Evolutionary conservation across 805 yeast genomes (phyloP).

Genomic region (Kodamaea leandrae): DNA sequence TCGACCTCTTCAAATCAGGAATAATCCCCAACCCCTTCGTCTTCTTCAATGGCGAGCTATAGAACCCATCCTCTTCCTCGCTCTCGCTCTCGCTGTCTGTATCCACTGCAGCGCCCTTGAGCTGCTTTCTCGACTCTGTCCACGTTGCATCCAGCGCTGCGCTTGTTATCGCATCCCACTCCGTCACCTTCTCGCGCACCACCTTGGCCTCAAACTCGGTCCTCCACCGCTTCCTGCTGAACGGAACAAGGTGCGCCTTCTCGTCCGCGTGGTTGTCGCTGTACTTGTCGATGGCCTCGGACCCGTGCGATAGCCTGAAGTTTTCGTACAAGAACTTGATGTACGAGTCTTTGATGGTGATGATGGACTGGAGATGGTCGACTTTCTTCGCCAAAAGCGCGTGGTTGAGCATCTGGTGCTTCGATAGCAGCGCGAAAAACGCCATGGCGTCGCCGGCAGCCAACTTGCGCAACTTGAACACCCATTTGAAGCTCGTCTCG

Average conservation of each 20-base stretch:
- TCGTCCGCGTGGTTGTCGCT: slow-evolving; percentile 17
- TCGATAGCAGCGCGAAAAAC: slow-evolving; percentile 21
- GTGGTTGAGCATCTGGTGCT: slow-evolving; percentile 23
- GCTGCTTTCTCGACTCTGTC: neutral
- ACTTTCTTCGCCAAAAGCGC: slow-evolving; percentile 18
- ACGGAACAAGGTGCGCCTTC: slow-evolving; percentile 6
- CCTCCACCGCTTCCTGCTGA: slow-evolving; percentile 7
- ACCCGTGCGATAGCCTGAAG: slow-evolving; percentile 33
- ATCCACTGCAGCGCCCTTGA: slow-evolving; percentile 1
- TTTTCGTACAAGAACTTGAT: slow-evolving; percentile 32
- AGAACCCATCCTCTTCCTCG: slow-evolving; percentile 4
- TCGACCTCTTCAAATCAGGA: too few species aligned
- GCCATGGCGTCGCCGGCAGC: slow-evolving; percentile 3
- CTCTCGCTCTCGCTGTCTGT: slow-evolving; percentile 2
- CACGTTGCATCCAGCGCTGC: slow-evolving; percentile 2
- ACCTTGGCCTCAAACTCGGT: slow-evolving; percentile 1
- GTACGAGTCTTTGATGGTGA: slow-evolving; percentile 31
- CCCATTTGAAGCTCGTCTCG: slow-evolving; percentile 21
- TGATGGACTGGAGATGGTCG: slow-evolving; percentile 18
- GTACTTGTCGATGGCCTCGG: slow-evolving; percentile 32
- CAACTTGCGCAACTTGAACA: slow-evolving; percentile 15
- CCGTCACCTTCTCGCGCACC: neutral
- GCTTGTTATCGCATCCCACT: neutral
- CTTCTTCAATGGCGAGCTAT: slow-evolving; percentile 5
- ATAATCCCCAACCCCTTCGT: too few species aligned